These are phyloP conservation scores for Breviolum minutum DNA, from an alignment of 73 alveolate genomes.

Conservation along the genomic window DNA sequence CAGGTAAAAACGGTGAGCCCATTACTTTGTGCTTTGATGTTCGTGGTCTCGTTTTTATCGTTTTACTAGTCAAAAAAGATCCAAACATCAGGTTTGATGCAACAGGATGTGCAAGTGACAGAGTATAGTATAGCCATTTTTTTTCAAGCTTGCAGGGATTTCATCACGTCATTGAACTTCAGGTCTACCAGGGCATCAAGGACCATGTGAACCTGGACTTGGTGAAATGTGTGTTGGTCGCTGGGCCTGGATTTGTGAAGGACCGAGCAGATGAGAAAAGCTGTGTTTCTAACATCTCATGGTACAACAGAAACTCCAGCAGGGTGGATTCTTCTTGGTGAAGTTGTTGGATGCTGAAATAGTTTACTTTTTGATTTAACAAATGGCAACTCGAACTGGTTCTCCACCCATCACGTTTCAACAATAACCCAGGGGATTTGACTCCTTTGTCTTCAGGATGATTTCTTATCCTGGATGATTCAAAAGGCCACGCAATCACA, in stretches of 20 bases:
- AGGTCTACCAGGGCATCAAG: constrained; percentile 97
- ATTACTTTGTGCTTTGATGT: background rate
- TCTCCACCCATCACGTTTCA: background rate
- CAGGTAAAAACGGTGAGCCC: background rate
- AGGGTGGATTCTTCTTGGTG: background rate
- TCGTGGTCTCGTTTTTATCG: background rate
- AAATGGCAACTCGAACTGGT: background rate
- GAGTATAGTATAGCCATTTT: too few species aligned
- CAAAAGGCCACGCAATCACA: constrained; percentile 96
- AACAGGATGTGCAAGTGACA: too few species aligned
- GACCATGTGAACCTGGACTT: constrained; percentile 96
- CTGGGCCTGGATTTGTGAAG: constrained; percentile 98
- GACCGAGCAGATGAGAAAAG: background rate
- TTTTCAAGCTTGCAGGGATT: background rate
- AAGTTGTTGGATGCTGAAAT: too few species aligned
- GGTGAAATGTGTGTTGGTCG: constrained; percentile 97
- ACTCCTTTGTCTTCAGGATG: constrained; percentile 95
- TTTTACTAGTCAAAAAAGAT: background rate
- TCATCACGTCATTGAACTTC: background rate
- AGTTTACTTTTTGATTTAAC: background rate
- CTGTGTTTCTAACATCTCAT: background rate
- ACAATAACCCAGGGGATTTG: background rate
- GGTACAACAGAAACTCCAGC: background rate
- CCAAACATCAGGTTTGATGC: too few species aligned
- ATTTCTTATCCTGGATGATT: constrained; percentile 96